Evolutionary conservation across 2,329 filamentous ascomycete species (phyloP), one percentile per base, ranked within the genome.

Genomic region (Phoma herbarum): DNA sequence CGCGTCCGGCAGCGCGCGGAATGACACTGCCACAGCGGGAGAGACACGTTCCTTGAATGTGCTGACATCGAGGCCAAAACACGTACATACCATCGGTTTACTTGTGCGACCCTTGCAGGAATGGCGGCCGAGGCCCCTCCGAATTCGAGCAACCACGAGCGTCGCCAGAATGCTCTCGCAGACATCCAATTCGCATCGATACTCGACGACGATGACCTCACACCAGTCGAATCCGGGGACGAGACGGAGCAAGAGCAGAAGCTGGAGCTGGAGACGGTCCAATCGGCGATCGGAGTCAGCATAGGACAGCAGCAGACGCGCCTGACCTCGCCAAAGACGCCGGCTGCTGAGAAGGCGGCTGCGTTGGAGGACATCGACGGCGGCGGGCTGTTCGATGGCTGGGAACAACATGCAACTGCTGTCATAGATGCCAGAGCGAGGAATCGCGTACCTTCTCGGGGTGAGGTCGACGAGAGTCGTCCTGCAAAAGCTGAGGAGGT

Each of bases 331-430:
- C 82, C 85, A 10, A 79, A 80, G 41, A 88, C 85, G 4, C 85
- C 86, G 1, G 83, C 83, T 10, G 82, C 82, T 20, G 86, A 87
- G 68, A 88, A 87, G 70, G 82, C 79, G n/a, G 82, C 83, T 2
- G 82, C 81, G 2, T 75, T 88, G 65, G 83, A 85, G 59, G 76
- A 79, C 31, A 63, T 68, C 16, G 73, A 75, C 20, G 76, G 77
- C 29, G 81, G 80, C 4, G 79, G 73, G 16, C 82, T 84, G 63
- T 86, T 86, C 60, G 77, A 78, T 2, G 70, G 76, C 37, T 77
- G 76, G 50, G 74, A 80, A 48, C 63, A 68, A 11, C 47, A 46
- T 18, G 51, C 50, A 11, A 56, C 56, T 20, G 51, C 56, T 12
- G 52, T 52, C 1, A 59, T 61, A 18, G 55, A 46, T 37, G 54